Percentiles rank a stretch among this genome's conserved stretches.
Evolutionary conservation across 352 stramenopile genomes (phyloP).

Genomic region (Phytophthora lateralis): DNA sequence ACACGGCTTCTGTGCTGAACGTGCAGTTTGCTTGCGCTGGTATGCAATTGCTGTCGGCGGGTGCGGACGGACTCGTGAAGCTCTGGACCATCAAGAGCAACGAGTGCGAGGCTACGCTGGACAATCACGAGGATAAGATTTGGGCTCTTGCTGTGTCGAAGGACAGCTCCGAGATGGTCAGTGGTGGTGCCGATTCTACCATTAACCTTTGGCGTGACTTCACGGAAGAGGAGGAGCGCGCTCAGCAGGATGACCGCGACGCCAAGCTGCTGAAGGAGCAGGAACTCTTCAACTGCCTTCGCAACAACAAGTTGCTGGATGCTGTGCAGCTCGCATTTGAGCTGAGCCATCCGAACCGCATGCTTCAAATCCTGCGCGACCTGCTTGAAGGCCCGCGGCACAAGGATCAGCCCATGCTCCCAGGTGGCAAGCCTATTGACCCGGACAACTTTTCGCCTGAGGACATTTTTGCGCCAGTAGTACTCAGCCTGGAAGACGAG

Average conservation of each 20-base stretch:
- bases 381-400: slow-evolving; percentile 77
- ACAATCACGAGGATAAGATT: slow-evolving; percentile 97
- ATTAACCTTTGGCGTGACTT: slow-evolving; percentile 96
- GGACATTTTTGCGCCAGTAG: slow-evolving; percentile 62
- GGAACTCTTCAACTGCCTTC: slow-evolving; percentile 94
- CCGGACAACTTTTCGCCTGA: slow-evolving; percentile 63
- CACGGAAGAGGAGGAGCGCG: slow-evolving; percentile 91
- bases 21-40: slow-evolving; percentile 90
- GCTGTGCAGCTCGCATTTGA: slow-evolving; percentile 91
- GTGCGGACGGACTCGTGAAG: slow-evolving; percentile 97
- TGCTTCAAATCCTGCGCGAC: slow-evolving; percentile 92
- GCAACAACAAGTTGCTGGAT: slow-evolving; percentile 90
- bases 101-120: slow-evolving; percentile 97
- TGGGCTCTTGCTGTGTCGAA: slow-evolving; percentile 94
- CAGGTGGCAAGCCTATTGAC: slow-evolving; percentile 42
- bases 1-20: slow-evolving; percentile 90
- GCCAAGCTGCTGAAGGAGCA: slow-evolving; percentile 95
- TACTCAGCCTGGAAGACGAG: slow-evolving; percentile 82
- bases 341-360: slow-evolving; percentile 92
- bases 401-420: slow-evolving; percentile 61
- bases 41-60: slow-evolving; percentile 95
- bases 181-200: slow-evolving; percentile 94
- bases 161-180: slow-evolving; percentile 91
- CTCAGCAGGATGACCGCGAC: slow-evolving; percentile 83
- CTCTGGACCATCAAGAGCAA: slow-evolving; percentile 98